Evolutionary conservation across 192 early-diverging fungal species (phyloP).

Genomic region (Linnemannia hyalina): DNA sequence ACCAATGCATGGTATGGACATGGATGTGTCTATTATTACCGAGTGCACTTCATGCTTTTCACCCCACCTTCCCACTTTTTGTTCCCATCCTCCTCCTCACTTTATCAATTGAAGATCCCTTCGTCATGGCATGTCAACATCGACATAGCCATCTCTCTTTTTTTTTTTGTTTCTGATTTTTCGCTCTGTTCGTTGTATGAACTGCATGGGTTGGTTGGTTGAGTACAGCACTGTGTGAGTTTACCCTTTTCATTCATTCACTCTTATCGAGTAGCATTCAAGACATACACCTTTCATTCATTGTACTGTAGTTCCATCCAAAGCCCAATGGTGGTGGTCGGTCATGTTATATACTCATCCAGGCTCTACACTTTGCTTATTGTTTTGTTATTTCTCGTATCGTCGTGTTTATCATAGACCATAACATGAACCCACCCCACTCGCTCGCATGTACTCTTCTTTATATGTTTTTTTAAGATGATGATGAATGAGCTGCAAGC

Average conservation of each 20-base stretch:
- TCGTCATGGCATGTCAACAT: background rate
- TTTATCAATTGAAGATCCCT: too few species aligned
- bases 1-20: background rate
- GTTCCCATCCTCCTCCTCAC: background rate
- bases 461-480: background rate
- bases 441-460: too few species aligned
- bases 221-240: background rate
- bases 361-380: too few species aligned
- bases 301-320: too few species aligned
- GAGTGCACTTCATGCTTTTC: background rate
- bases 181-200: background rate
- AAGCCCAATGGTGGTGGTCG: too few species aligned
- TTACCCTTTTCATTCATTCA: background rate
- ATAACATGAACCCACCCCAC: too few species aligned
- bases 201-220: background rate
- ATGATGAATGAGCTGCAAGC: background rate
- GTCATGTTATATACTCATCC: too few species aligned
- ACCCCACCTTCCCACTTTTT: background rate
- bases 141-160: background rate
- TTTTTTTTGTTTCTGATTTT: background rate
- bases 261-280: background rate
- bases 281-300: too few species aligned
- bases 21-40: background rate
- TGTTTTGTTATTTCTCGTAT: too few species aligned
- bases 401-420: too few species aligned